Percentiles rank a stretch among this genome's conserved stretches.
Conservation (phyloP, 306 rosid genomes). For the Rosa chinensis region DNA sequence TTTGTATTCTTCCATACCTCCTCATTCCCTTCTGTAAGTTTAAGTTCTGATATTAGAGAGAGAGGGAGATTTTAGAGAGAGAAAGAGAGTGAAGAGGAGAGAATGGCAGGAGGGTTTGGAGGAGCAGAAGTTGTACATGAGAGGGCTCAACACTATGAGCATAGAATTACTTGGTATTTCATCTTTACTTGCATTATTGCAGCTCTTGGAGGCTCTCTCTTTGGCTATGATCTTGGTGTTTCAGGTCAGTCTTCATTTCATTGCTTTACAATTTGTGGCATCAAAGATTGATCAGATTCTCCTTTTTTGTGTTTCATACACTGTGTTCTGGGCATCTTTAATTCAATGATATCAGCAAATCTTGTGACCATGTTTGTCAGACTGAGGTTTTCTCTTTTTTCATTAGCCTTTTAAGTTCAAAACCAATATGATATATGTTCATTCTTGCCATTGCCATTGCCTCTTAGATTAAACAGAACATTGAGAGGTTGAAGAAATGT, state of each 20-base stretch:
- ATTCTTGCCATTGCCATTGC: background rate
- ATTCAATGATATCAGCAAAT: slow-evolving; percentile 1
- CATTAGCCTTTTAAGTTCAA: background rate
- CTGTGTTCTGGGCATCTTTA: slow-evolving; percentile 16
- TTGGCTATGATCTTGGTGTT: slow-evolving; percentile 94
- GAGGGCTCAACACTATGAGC: slow-evolving; percentile 74
- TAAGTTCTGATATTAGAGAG: background rate
- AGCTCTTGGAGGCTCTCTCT: slow-evolving; percentile 86
- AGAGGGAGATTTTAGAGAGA: background rate
- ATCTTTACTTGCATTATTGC: slow-evolving; percentile 70
- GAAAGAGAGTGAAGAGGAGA: background rate
- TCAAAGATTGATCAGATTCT: slow-evolving; percentile 1
- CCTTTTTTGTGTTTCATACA: background rate
- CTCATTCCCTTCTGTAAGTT: background rate
- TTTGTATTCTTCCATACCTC: background rate
- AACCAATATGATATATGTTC: background rate
- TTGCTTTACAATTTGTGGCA: background rate
- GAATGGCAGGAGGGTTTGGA: slow-evolving; percentile 65
- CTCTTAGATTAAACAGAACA: background rate
- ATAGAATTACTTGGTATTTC: slow-evolving; percentile 62
- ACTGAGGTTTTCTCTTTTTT: background rate
- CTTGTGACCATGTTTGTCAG: background rate
- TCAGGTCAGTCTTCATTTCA: slow-evolving; percentile 52
- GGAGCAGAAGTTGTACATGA: slow-evolving; percentile 28
- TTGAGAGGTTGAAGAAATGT: slow-evolving; percentile 9